Evolutionary conservation across 495 filamentous ascomycete genomes (phyloP).

Genomic region (Aspergillus carlsbadensis): DNA sequence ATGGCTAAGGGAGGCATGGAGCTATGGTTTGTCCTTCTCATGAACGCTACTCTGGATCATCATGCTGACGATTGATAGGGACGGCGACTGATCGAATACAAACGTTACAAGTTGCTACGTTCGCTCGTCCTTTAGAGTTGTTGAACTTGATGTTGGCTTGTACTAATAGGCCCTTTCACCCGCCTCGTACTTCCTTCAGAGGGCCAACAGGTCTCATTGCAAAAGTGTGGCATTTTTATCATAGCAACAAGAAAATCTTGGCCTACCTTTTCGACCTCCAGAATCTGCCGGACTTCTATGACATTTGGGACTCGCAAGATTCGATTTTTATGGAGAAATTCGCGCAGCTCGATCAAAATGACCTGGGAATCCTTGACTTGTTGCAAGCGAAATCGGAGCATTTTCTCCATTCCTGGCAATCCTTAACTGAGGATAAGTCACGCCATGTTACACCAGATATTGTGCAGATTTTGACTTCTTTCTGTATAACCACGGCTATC

Average conservation of each 20-base stretch:
- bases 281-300: constrained; percentile 20
- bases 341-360: constrained; percentile 36
- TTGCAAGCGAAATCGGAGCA: constrained; percentile 42
- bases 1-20: constrained; percentile 82
- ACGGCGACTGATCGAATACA: constrained; percentile 38
- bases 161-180: constrained; percentile 34
- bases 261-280: constrained; percentile 38
- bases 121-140: constrained; percentile 40
- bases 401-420: constrained; percentile 46
- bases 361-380: constrained; percentile 44
- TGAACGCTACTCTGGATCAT: background rate
- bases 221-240: constrained; percentile 37
- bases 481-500: constrained; percentile 37
- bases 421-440: constrained; percentile 37
- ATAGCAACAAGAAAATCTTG: constrained; percentile 33
- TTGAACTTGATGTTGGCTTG: constrained; percentile 40
- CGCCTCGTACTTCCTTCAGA: constrained; percentile 20
- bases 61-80: constrained; percentile 29
- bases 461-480: constrained; percentile 47
- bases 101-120: constrained; percentile 40
- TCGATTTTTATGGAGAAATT: constrained; percentile 23
- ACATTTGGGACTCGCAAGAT: constrained; percentile 30
- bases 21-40: constrained; percentile 55
- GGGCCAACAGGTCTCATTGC: constrained; percentile 31
- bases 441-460: constrained; percentile 46